Evolutionary conservation across 2,329 filamentous ascomycete species (phyloP).

Genomic region (Neopestalotiopsis sp.): DNA sequence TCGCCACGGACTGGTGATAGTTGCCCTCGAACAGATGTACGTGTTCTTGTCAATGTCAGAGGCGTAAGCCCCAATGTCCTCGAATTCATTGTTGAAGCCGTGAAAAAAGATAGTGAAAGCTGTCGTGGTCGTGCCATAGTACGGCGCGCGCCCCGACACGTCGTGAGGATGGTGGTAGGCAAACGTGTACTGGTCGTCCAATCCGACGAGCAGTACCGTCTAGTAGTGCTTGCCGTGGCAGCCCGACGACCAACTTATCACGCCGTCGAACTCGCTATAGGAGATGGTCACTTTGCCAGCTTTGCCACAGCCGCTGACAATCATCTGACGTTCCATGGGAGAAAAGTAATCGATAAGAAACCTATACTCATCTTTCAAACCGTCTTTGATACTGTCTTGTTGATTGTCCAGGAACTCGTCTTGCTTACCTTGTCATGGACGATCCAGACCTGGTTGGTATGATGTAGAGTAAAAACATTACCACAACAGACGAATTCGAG

Average conservation of each 20-base stretch:
- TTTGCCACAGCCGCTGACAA: conserved; percentile 40
- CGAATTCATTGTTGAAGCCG: conserved; percentile 49
- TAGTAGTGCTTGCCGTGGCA: conserved; percentile 55
- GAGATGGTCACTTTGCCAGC: conserved; percentile 48
- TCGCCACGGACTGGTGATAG: background rate
- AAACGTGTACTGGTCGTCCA: conserved; percentile 45
- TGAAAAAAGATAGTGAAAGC: conserved; percentile 33
- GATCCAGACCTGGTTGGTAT: no score
- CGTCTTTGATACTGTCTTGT: no score
- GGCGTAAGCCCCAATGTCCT: background rate
- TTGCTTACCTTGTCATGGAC: no score
- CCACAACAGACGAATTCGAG: no score
- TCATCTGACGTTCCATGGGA: conserved; percentile 50
- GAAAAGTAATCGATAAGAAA: conserved; percentile 26
- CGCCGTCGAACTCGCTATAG: conserved; percentile 52
- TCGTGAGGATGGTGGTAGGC: conserved; percentile 51
- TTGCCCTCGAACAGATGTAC: background rate
- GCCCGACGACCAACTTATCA: conserved; percentile 45
- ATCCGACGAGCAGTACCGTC: conserved; percentile 23
- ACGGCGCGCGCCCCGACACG: conserved; percentile 48
- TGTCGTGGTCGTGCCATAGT: conserved; percentile 41
- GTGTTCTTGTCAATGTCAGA: background rate
- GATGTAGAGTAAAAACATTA: no score
- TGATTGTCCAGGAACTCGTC: no score
- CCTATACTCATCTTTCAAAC: no score